phyloP scores from a whole-genome alignment of 768 basidiomycete genomes.

The Mycena albidolilacea region DNA sequence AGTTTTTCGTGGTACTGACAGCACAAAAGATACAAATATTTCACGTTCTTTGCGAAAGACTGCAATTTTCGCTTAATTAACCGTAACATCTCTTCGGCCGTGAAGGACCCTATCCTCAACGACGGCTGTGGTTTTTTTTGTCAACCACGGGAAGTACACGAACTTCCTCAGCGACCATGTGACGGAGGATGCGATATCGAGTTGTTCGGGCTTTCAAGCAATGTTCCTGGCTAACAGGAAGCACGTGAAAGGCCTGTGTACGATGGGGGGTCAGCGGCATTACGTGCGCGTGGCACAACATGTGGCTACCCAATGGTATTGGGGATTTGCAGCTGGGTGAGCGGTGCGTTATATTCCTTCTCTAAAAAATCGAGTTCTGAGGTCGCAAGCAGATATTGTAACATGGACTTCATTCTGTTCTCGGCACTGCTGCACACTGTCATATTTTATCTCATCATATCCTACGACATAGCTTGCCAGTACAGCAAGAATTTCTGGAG shows the following conservation, averaged over 20 bases:
- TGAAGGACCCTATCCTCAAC: neutral
- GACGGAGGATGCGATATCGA: neutral
- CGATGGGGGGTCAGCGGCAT: conserved; percentile 25
- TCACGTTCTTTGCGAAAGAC: neutral
- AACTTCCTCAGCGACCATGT: neutral
- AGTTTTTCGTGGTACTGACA: no score
- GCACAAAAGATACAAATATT: neutral
- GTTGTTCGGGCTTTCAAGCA: no score
- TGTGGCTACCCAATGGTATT: conserved; percentile 29
- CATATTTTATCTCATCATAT: conserved; percentile 23
- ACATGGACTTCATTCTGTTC: conserved; percentile 39
- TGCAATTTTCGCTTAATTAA: neutral
- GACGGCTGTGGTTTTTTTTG: neutral
- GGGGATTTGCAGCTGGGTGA: conserved; percentile 36
- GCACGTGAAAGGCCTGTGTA: conserved; percentile 7
- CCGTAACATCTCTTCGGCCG: no score
- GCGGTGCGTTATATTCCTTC: conserved; percentile 8
- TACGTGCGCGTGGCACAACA: conserved; percentile 31
- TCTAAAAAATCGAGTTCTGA: no score
- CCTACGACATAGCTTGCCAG: conserved; percentile 37
- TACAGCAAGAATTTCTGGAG: neutral
- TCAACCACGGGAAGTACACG: neutral
- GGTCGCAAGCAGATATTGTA: conserved; percentile 11
- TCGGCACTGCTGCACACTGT: conserved; percentile 9
- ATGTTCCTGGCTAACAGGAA: no score